Conservation (phyloP, 768 basidiomycete genomes). For the Tephrocybe sp. region DNA sequence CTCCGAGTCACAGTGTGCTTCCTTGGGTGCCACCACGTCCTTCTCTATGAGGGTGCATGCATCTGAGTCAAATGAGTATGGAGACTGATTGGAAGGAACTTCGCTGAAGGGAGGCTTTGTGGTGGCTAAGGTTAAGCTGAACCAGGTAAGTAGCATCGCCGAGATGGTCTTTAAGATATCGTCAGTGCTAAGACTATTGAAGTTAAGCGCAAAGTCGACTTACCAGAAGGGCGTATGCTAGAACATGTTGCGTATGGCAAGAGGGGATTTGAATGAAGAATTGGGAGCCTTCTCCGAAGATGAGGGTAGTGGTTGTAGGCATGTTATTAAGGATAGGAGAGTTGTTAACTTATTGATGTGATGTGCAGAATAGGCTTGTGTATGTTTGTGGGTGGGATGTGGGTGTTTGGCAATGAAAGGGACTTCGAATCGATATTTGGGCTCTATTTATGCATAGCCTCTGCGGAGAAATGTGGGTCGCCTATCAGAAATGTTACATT, state of each 20-base stretch:
- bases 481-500: background rate
- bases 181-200: background rate
- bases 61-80: background rate
- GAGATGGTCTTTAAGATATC: background rate
- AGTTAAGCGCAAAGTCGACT: background rate
- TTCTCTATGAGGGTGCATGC: background rate
- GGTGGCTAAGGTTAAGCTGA: constrained; percentile 1
- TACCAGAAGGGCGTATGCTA: background rate
- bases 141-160: background rate
- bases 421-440: background rate
- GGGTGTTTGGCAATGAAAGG: background rate
- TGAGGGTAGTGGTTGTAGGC: background rate
- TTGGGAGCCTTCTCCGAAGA: background rate
- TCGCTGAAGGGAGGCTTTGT: constrained; percentile 6
- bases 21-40: too few relatives aligned
- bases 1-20: background rate
- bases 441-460: constrained; percentile 2
- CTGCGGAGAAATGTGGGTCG: constrained; percentile 1
- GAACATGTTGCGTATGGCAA: background rate
- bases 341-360: background rate
- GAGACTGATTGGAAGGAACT: too few relatives aligned
- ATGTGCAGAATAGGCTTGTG: background rate
- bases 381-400: background rate
- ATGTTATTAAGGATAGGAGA: background rate
- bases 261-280: background rate